Evolutionary conservation across 2,329 filamentous ascomycete genomes (phyloP).

Genomic region (Aspergillus luchuensis): DNA sequence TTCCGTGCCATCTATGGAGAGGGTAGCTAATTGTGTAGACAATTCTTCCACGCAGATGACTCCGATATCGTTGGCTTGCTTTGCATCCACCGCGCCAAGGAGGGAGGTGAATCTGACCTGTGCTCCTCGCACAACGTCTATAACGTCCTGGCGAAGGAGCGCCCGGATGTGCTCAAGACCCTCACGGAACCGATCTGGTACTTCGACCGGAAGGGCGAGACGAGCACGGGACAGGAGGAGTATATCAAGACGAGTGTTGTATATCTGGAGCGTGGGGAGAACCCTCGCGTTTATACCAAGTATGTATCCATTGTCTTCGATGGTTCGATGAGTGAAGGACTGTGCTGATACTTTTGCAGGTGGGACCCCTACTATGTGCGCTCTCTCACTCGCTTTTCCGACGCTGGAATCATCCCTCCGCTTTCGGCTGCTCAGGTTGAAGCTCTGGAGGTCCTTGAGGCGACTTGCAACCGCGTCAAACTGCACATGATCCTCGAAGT

Average conservation of each 20-base stretch:
- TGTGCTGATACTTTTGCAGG: constrained; percentile 18
- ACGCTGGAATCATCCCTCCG: constrained; percentile 70
- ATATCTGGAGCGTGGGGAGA: constrained; percentile 70
- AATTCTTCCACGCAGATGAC: constrained; percentile 86
- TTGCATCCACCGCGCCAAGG: constrained; percentile 74
- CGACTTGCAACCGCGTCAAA: constrained; percentile 70
- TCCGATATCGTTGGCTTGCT: constrained; percentile 80
- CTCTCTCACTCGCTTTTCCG: constrained; percentile 72
- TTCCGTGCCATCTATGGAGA: too few relatives aligned
- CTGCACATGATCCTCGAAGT: constrained; percentile 86
- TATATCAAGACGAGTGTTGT: constrained; percentile 73
- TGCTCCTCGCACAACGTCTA: constrained; percentile 78
- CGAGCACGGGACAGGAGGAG: constrained; percentile 70
- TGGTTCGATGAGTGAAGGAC: background rate
- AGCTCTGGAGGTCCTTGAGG: constrained; percentile 71
- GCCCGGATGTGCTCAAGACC: constrained; percentile 75
- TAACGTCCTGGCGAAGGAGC: constrained; percentile 73
- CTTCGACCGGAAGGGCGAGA: constrained; percentile 88
- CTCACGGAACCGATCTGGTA: constrained; percentile 83
- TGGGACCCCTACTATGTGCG: constrained; percentile 89
- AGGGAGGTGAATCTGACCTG: constrained; percentile 83
- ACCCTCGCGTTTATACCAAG: constrained; percentile 74
- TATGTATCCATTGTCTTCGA: constrained; percentile 27
- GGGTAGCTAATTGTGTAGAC: constrained; percentile 42
- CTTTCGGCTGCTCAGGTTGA: constrained; percentile 69